Percentiles rank a stretch among this genome's conserved stretches.
These are phyloP conservation scores for Beta vulgaris DNA, from an alignment of 148 eudicot genomes.

Conservation along the genomic window DNA sequence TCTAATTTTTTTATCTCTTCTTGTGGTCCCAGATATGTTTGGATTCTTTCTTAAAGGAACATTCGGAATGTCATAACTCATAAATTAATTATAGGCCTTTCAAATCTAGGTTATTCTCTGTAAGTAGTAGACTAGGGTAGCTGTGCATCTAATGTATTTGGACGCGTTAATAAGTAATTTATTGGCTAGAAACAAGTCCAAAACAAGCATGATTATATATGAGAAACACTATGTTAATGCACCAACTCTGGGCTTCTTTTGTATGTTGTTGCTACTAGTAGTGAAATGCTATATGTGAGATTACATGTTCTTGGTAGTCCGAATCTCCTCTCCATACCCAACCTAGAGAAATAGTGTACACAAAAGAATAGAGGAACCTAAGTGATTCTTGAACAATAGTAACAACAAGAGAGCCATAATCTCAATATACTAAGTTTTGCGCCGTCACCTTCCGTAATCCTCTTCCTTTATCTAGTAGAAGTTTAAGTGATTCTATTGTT, in stretches of 20 bases:
- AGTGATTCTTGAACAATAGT: too few species aligned
- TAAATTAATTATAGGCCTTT: background rate
- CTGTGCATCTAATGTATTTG: conserved; percentile 23
- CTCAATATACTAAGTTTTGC: too few species aligned
- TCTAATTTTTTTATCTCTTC: background rate
- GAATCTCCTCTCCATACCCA: background rate
- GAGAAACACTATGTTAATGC: conserved; percentile 10
- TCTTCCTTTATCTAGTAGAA: too few species aligned
- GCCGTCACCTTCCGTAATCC: too few species aligned
- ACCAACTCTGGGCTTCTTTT: background rate
- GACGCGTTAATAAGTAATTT: conserved; percentile 11
- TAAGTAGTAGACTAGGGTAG: conserved; percentile 10
- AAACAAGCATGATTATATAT: background rate
- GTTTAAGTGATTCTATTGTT: too few species aligned
- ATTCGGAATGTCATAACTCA: conserved; percentile 1
- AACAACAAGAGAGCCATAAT: too few species aligned
- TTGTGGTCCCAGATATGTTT: conserved; percentile 4
- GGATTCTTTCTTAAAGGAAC: background rate
- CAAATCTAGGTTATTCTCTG: conserved; percentile 11
- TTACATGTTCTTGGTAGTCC: background rate
- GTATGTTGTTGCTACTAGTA: background rate
- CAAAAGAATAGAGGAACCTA: background rate
- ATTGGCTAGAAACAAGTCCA: conserved; percentile 3
- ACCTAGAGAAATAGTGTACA: background rate
- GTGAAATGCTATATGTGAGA: background rate